These are phyloP conservation scores for Myrica gale DNA, from an alignment of 306 rosid genomes.

Conservation along the genomic window DNA sequence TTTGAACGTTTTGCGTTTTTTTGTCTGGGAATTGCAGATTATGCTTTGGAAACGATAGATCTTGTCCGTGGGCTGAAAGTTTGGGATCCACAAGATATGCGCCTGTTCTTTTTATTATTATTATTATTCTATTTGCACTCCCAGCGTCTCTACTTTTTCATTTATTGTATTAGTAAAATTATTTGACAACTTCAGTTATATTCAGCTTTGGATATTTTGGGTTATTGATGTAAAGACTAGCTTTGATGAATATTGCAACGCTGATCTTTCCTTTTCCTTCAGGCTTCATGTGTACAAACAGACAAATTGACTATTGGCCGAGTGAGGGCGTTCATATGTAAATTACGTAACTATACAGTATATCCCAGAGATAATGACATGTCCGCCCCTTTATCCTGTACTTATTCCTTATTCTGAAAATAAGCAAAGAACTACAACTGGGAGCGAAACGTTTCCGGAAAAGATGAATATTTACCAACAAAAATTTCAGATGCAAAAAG, in stretches of 20 bases:
- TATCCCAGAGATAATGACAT: too few species aligned
- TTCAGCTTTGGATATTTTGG: slow-evolving; percentile 8
- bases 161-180: slow-evolving; percentile 19
- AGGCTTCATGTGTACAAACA: neutral
- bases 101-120: slow-evolving; percentile 6
- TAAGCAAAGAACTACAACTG: neutral
- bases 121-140: slow-evolving; percentile 17
- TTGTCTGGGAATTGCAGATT: neutral
- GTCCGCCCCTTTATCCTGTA: neutral
- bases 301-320: too few species aligned
- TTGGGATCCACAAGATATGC: slow-evolving; percentile 26
- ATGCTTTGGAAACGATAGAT: slow-evolving; percentile 30
- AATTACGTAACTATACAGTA: too few species aligned
- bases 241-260: neutral
- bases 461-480: neutral
- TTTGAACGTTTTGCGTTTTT: slow-evolving; percentile 1
- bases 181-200: neutral
- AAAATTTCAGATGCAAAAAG: neutral
- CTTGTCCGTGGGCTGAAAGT: slow-evolving; percentile 31
- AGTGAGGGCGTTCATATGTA: too few species aligned
- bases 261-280: neutral
- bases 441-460: neutral
- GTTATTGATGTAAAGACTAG: neutral
- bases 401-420: neutral
- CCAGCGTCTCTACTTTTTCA: slow-evolving; percentile 1